phyloP scores from a whole-genome alignment of 495 filamentous ascomycete species.

The Parathielavia hyrcaniae region DNA sequence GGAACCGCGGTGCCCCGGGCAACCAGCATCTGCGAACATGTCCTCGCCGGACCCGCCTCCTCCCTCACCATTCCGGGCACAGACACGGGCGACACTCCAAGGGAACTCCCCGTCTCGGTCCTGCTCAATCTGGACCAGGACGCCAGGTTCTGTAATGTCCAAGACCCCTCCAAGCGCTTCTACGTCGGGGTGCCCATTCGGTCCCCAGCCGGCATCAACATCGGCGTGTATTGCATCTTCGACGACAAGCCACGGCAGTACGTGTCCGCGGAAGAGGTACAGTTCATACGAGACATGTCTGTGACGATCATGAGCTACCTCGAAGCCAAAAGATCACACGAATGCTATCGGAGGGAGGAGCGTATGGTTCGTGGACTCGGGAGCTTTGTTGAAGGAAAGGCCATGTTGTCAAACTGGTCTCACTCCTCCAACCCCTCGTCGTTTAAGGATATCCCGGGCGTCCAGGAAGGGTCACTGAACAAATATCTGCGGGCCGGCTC shows the following conservation, averaged over 20 bases:
- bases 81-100: conserved; percentile 20
- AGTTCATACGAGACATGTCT: conserved; percentile 46
- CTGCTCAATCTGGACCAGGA: conserved; percentile 49
- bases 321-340: conserved; percentile 50
- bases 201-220: conserved; percentile 59
- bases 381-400: conserved; percentile 56
- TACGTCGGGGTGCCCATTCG: conserved; percentile 63
- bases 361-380: conserved; percentile 57
- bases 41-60: conserved; percentile 31
- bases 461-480: too few relatives aligned
- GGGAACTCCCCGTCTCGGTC: conserved; percentile 38
- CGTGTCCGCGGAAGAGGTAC: conserved; percentile 33
- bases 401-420: background rate
- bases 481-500: too few relatives aligned
- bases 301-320: conserved; percentile 58
- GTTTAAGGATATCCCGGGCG: background rate
- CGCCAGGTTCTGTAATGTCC: conserved; percentile 41
- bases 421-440: too few relatives aligned
- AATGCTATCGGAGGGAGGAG: conserved; percentile 52
- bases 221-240: conserved; percentile 64
- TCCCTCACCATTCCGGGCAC: conserved; percentile 13
- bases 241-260: conserved; percentile 50
- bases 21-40: conserved; percentile 45
- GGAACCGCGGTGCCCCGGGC: conserved; percentile 37
- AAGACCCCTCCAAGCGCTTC: conserved; percentile 46